Percentiles rank a stretch among this genome's conserved stretches.
Conservation (phyloP, 345 rosid genomes). For the Lepidium africanum region DNA sequence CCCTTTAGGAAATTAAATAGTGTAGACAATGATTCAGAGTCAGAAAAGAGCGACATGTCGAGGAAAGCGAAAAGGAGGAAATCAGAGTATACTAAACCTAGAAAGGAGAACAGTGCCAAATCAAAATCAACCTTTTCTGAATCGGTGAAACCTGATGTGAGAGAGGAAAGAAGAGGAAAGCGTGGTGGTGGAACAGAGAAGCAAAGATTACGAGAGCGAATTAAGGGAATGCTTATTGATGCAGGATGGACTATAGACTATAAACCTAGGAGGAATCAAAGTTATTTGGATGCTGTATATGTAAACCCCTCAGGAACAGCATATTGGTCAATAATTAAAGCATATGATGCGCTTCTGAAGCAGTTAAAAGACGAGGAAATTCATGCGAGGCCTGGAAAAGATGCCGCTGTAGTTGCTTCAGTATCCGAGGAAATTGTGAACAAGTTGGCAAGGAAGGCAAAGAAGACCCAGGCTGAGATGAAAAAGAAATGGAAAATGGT, state of each 20-base stretch:
- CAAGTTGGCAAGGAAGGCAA: slow-evolving; percentile 62
- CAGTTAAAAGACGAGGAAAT: slow-evolving; percentile 52
- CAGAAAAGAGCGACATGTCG: slow-evolving; percentile 46
- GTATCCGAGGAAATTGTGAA: slow-evolving; percentile 67
- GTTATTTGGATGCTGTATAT: slow-evolving; percentile 88
- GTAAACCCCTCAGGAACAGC: slow-evolving; percentile 85
- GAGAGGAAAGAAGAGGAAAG: slow-evolving; percentile 54
- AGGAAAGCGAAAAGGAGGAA: slow-evolving; percentile 36
- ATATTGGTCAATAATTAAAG: slow-evolving; percentile 92
- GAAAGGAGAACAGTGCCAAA: slow-evolving; percentile 29
- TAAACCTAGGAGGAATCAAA: slow-evolving; percentile 84
- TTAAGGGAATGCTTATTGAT: slow-evolving; percentile 78
- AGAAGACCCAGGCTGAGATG: slow-evolving; percentile 53
- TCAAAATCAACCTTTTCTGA: slow-evolving; percentile 37
- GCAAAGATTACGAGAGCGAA: slow-evolving; percentile 82
- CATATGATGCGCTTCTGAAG: slow-evolving; percentile 83
- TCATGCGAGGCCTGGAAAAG: slow-evolving; percentile 33
- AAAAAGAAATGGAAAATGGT: slow-evolving; percentile 40
- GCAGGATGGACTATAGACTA: slow-evolving; percentile 95
- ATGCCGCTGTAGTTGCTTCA: slow-evolving; percentile 52
- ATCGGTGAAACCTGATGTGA: slow-evolving; percentile 22
- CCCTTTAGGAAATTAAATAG: slow-evolving; percentile 27
- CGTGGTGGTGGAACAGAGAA: slow-evolving; percentile 94
- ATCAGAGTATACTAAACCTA: slow-evolving; percentile 19
- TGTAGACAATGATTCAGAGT: slow-evolving; percentile 38